phyloP scores from a whole-genome alignment of 164 flowering plant genomes.

The Magnolia changhungtana region DNA sequence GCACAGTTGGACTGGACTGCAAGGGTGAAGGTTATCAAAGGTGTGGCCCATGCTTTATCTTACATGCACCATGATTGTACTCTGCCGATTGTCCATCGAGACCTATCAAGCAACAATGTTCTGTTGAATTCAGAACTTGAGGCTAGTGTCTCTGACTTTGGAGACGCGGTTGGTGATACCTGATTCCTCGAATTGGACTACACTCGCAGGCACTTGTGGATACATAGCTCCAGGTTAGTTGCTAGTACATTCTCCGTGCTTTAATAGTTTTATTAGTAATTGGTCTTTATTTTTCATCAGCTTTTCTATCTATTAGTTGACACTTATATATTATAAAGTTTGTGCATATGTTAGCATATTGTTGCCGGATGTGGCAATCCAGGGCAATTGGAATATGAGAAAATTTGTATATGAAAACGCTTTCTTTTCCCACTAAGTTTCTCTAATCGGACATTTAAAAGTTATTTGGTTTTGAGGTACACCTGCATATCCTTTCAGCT shows the following conservation, averaged over 20 bases:
- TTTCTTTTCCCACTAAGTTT: no score
- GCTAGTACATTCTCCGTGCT: background rate
- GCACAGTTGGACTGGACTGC: conserved; percentile 37
- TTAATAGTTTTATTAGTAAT: no score
- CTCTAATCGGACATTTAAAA: no score
- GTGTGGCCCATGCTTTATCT: conserved; percentile 66
- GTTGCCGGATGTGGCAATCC: no score
- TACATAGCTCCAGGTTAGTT: conserved; percentile 70
- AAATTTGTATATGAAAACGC: no score
- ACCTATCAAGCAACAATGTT: conserved; percentile 45
- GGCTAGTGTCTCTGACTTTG: conserved; percentile 56
- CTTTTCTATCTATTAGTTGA: no score
- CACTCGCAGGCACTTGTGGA: conserved; percentile 56
- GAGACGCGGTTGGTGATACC: conserved; percentile 47
- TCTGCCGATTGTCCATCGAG: conserved; percentile 58
- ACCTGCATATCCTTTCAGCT: no score
- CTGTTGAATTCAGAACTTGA: conserved; percentile 44
- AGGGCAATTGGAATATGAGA: no score
- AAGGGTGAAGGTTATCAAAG: conserved; percentile 47
- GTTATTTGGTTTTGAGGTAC: no score
- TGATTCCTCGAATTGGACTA: conserved; percentile 48
- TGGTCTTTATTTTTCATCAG: no score
- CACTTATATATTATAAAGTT: no score
- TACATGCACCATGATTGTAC: conserved; percentile 67
- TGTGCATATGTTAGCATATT: no score